These are phyloP conservation scores for Candida peoriensis DNA, from an alignment of 805 yeast species.

Conservation along the genomic window DNA sequence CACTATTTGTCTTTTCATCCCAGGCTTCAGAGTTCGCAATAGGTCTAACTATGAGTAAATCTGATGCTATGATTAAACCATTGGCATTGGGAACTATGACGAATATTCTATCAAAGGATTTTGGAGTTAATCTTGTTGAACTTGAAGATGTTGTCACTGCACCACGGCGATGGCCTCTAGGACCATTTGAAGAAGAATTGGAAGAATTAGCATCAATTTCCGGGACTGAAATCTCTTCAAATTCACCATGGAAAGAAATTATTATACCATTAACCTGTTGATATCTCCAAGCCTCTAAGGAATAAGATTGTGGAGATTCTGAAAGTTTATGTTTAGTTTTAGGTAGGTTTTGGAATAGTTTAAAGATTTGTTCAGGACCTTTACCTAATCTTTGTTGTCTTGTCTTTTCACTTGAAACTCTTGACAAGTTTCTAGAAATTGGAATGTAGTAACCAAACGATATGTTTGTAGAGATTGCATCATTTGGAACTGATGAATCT, in stretches of 20 bases:
- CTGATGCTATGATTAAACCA: slow-evolving; percentile 83
- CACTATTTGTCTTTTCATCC: slow-evolving; percentile 25
- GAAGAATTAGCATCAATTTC: slow-evolving; percentile 27
- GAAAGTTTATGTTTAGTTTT: slow-evolving; percentile 66
- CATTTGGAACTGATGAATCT: slow-evolving; percentile 63
- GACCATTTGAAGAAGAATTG: slow-evolving; percentile 20
- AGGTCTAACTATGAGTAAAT: slow-evolving; percentile 65
- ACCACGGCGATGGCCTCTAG: slow-evolving; percentile 22
- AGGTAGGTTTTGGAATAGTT: slow-evolving; percentile 67
- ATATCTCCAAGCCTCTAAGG: slow-evolving; percentile 73
- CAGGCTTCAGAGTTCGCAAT: slow-evolving; percentile 54
- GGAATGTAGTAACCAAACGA: slow-evolving; percentile 66
- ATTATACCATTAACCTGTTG: slow-evolving; percentile 73
- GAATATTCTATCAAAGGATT: slow-evolving; percentile 84
- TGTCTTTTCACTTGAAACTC: slow-evolving; percentile 49
- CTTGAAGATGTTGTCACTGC: slow-evolving; percentile 22
- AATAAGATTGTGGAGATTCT: slow-evolving; percentile 57
- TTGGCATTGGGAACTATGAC: slow-evolving; percentile 66
- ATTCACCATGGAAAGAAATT: slow-evolving; percentile 79
- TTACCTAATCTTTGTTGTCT: slow-evolving; percentile 54
- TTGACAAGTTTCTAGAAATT: slow-evolving; percentile 70
- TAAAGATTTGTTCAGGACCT: slow-evolving; percentile 66
- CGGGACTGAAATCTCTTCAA: slow-evolving; percentile 62
- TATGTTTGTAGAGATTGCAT: slow-evolving; percentile 29
- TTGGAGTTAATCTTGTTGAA: slow-evolving; percentile 39